Conservation (phyloP, 441 rosid species). For the Erodium moschatum region DNA sequence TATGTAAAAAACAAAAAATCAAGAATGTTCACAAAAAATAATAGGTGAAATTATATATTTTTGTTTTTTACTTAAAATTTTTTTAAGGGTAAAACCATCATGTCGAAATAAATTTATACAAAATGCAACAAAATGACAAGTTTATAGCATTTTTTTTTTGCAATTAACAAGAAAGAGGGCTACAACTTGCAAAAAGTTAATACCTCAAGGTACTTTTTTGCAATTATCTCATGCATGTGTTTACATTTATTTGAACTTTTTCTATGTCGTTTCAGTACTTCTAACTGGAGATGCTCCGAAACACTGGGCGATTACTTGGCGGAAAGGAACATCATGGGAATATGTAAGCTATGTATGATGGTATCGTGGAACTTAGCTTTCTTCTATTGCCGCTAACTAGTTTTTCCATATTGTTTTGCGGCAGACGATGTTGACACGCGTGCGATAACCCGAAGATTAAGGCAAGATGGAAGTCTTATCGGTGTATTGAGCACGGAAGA, state of each 20-base stretch:
- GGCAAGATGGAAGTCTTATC: constrained; percentile 88
- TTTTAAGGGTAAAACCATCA: no score
- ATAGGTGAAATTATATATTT: no score
- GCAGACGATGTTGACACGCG: constrained; percentile 89
- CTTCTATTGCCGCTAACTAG: no score
- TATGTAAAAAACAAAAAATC: no score
- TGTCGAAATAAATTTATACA: no score
- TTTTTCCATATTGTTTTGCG: constrained; percentile 5
- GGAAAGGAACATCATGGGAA: constrained; percentile 87
- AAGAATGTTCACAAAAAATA: no score
- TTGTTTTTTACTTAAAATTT: no score
- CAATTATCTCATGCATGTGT: neutral
- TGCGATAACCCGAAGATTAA: constrained; percentile 79
- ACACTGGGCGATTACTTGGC: constrained; percentile 65
- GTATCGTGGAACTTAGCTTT: no score
- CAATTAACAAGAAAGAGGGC: no score
- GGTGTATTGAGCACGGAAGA: constrained; percentile 81
- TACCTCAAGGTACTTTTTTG: neutral
- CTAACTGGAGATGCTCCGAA: constrained; percentile 80
- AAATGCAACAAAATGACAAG: no score
- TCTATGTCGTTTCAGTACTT: constrained; percentile 42
- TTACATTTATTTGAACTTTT: neutral
- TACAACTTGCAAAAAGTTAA: no score
- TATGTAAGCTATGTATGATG: constrained; percentile 34
- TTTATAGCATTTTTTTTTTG: no score